phyloP scores from a whole-genome alignment of 768 basidiomycete species.

The Mycena sanguinolenta region DNA sequence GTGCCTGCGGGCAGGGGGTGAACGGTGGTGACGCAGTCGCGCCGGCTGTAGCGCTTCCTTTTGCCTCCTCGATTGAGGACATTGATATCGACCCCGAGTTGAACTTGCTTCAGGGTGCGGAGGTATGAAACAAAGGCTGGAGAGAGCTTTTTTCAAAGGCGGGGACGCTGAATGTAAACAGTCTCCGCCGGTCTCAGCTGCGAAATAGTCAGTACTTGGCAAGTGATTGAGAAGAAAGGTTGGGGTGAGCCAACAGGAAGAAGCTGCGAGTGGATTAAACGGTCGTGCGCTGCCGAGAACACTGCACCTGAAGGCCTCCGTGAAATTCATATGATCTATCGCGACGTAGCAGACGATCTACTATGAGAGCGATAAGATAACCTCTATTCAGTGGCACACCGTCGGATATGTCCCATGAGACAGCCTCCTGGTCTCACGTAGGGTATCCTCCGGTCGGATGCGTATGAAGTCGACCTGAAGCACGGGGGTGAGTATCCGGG shows the following conservation, averaged over 20 bases:
- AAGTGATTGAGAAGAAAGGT: background rate
- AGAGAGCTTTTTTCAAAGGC: constrained; percentile 79
- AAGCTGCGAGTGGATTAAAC: constrained; percentile 12
- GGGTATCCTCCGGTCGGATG: constrained; percentile 75
- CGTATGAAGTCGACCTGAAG: constrained; percentile 58
- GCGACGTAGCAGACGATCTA: constrained; percentile 72
- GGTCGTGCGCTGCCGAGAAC: background rate
- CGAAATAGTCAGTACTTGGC: constrained; percentile 38
- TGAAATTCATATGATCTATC: too few species aligned
- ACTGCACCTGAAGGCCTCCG: constrained; percentile 60
- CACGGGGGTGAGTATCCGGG: background rate
- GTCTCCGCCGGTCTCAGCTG: constrained; percentile 78
- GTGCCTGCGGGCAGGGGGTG: constrained; percentile 82
- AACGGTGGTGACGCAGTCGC: constrained; percentile 85
- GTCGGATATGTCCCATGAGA: too few species aligned
- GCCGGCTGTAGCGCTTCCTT: constrained; percentile 80
- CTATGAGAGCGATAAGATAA: too few species aligned
- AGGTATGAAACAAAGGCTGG: constrained; percentile 83
- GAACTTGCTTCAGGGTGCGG: constrained; percentile 81
- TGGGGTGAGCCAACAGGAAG: constrained; percentile 17
- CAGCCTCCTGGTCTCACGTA: constrained; percentile 65
- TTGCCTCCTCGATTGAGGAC: constrained; percentile 39
- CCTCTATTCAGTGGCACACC: too few species aligned
- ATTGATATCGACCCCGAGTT: constrained; percentile 75
- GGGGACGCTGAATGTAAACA: constrained; percentile 78